A percentile compares a stretch with the other conserved stretches of the same genome.
phyloP scores from a whole-genome alignment of 306 rosid genomes.

The Albizia julibrissin region DNA sequence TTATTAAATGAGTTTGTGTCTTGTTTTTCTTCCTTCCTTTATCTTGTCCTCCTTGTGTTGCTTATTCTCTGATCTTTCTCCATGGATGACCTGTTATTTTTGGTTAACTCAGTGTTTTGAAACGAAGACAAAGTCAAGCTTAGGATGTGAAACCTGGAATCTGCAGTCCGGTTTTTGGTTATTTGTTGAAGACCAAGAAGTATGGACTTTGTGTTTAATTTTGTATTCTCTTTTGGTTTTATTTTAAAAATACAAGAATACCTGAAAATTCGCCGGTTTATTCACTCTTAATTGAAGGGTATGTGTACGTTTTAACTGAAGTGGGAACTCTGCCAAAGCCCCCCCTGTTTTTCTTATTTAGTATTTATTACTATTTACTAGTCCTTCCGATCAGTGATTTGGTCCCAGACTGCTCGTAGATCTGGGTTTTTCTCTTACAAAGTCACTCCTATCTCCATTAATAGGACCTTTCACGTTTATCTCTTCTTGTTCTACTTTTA shows the following conservation, averaged over 20 bases:
- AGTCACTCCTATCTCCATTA: not conserved
- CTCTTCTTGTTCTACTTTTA: constrained; percentile 11
- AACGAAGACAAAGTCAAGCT: constrained; percentile 9
- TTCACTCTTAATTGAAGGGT: not conserved
- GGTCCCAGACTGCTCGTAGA: constrained; percentile 35
- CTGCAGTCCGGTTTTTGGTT: constrained; percentile 5
- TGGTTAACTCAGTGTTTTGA: not conserved
- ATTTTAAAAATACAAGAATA: not conserved
- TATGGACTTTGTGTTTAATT: not conserved
- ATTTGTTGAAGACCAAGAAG: not conserved
- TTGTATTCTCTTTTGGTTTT: not conserved
- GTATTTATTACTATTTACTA: constrained; percentile 3
- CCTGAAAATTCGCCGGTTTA: not conserved
- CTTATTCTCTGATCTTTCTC: not conserved
- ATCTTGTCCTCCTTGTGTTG: not conserved
- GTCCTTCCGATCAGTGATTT: constrained; percentile 29
- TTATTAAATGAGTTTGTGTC: not conserved
- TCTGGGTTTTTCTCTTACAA: constrained; percentile 32
- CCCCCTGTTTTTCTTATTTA: constrained; percentile 17
- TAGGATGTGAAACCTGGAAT: not conserved
- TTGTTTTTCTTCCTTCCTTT: not conserved
- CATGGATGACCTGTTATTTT: not conserved
- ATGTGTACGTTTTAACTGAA: not conserved
- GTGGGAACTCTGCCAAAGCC: constrained; percentile 9
- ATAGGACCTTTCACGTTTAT: not conserved